Conservation (phyloP, 331 rosid genomes). For the Pyracantha coccinea region DNA sequence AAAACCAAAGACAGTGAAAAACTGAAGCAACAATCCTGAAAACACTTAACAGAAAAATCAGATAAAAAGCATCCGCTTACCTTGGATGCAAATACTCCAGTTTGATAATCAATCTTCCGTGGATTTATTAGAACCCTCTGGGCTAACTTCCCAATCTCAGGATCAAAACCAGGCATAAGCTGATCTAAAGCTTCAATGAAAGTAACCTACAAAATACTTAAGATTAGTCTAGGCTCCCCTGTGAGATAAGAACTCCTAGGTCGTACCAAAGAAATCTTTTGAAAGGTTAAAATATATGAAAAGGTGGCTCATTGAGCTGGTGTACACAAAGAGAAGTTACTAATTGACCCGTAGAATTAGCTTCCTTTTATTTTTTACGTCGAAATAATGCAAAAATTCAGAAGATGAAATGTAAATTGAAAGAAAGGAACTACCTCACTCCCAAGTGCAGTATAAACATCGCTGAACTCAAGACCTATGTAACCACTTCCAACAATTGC, state of each 20-base stretch:
- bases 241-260: not conserved
- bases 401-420: not conserved
- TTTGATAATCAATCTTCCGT: conserved; percentile 80
- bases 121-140: conserved; percentile 94
- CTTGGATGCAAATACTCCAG: conserved; percentile 96
- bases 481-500: conserved; percentile 99
- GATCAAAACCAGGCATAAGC: conserved; percentile 99
- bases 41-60: conserved; percentile 3
- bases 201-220: conserved; percentile 65
- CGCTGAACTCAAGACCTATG: conserved; percentile 99
- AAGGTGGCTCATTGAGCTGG: not conserved
- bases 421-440: conserved; percentile 65
- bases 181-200: conserved; percentile 96
- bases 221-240: conserved; percentile 8
- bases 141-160: conserved; percentile 97
- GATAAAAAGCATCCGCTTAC: conserved; percentile 29
- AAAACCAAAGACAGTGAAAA: conserved; percentile 7
- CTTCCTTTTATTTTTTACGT: too few relatives aligned
- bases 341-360: not conserved
- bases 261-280: not conserved
- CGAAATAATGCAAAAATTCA: not conserved
- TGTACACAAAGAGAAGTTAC: not conserved
- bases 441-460: conserved; percentile 97
- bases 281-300: not conserved
- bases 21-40: conserved; percentile 6